Evolutionary conservation across 768 basidiomycete species (phyloP).

Genomic region (Baorangia bicolor): DNA sequence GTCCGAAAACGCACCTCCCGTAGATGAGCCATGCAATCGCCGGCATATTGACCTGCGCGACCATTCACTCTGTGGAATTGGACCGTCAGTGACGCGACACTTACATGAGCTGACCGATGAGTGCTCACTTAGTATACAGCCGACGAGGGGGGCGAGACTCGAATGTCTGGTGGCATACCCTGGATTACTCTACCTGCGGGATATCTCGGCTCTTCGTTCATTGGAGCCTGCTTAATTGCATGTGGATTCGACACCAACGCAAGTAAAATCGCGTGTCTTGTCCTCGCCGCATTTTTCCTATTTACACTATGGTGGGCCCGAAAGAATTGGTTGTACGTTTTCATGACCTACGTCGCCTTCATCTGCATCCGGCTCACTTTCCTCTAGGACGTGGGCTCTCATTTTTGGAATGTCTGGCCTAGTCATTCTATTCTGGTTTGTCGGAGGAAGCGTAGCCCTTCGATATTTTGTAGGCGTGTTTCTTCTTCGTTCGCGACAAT

Average conservation of each 20-base stretch:
- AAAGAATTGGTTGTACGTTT: conserved; percentile 64
- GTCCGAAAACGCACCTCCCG: background rate
- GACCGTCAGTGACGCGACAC: conserved; percentile 59
- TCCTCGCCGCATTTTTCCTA: conserved; percentile 82
- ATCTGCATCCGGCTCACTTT: background rate
- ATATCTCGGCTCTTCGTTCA: conserved; percentile 81
- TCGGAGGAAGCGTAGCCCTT: conserved; percentile 68
- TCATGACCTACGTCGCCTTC: background rate
- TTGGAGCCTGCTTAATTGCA: conserved; percentile 83
- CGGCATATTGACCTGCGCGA: conserved; percentile 83
- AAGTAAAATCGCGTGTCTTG: conserved; percentile 78
- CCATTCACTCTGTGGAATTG: conserved; percentile 79
- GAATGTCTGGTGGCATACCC: conserved; percentile 82
- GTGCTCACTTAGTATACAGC: conserved; percentile 41
- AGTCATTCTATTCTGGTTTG: conserved; percentile 83
- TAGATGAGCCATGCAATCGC: conserved; percentile 86
- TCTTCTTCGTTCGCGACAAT: background rate
- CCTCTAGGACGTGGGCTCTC: conserved; percentile 67
- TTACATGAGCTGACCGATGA: background rate
- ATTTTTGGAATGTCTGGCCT: conserved; percentile 79
- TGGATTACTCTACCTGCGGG: conserved; percentile 85
- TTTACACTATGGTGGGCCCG: conserved; percentile 89
- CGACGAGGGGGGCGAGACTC: conserved; percentile 85
- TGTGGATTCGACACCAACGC: conserved; percentile 90
- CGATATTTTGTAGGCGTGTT: conserved; percentile 63